Percentiles rank a stretch among this genome's conserved stretches.
phyloP scores from a whole-genome alignment of 768 basidiomycete genomes.

The Tephrocybe sp. region DNA sequence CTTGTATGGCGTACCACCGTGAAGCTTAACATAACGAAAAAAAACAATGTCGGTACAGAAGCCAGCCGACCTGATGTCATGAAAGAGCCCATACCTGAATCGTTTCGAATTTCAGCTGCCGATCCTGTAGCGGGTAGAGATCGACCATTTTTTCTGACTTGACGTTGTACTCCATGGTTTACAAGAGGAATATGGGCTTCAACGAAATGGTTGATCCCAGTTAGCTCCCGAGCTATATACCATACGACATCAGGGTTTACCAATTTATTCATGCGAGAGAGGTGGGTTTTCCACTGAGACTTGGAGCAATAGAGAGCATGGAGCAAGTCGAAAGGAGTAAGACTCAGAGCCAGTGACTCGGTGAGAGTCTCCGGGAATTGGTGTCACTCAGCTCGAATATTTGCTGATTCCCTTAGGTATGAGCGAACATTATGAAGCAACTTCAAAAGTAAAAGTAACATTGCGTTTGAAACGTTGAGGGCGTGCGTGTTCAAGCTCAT shows the following conservation, averaged over 20 bases:
- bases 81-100: conserved; percentile 7
- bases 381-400: no score
- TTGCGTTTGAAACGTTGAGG: no score
- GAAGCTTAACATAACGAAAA: conserved; percentile 41
- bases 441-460: no score
- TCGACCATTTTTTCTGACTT: conserved; percentile 13
- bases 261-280: background rate
- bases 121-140: conserved; percentile 24
- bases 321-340: conserved; percentile 5
- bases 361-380: no score
- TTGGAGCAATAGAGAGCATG: background rate
- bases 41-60: background rate
- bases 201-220: background rate
- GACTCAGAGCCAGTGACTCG: background rate
- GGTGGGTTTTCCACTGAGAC: background rate
- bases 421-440: no score
- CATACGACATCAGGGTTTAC: background rate
- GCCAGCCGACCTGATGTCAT: background rate
- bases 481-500: no score
- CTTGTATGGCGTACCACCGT: conserved; percentile 52
- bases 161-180: conserved; percentile 15
- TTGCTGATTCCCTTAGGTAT: no score
- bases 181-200: background rate
- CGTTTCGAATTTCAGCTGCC: conserved; percentile 58
- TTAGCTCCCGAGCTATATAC: background rate